phyloP scores from a whole-genome alignment of 164 flowering plant genomes.

The Nymphaea thermarum region DNA sequence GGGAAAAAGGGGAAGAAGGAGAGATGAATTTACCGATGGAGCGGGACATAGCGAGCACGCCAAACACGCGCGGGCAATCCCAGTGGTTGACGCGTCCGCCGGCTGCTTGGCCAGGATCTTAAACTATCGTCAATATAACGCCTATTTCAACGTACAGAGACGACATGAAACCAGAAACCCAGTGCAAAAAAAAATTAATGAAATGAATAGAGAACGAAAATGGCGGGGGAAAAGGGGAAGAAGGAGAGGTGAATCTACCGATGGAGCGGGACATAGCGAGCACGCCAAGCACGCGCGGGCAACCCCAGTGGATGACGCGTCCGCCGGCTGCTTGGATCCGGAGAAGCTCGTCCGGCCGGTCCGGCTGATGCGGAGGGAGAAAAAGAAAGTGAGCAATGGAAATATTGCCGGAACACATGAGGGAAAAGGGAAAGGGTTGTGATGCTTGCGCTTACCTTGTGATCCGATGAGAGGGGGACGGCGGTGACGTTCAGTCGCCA shows the following conservation, averaged over 20 bases:
- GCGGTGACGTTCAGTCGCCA: constrained; percentile 64
- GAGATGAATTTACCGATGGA: constrained; percentile 35
- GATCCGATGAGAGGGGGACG: constrained; percentile 53
- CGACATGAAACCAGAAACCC: too few relatives aligned
- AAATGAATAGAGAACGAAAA: neutral
- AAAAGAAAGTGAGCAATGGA: neutral
- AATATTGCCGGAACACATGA: neutral
- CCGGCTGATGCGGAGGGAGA: constrained; percentile 37
- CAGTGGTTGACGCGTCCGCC: constrained; percentile 75
- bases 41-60: constrained; percentile 74
- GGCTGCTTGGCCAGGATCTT: constrained; percentile 37
- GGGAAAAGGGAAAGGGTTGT: neutral
- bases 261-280: constrained; percentile 79
- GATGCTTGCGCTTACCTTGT: too few relatives aligned
- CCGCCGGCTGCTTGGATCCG: constrained; percentile 19
- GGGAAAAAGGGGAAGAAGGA: neutral
- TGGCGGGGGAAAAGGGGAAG: too few relatives aligned
- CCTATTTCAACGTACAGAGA: too few relatives aligned
- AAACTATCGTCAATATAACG: too few relatives aligned
- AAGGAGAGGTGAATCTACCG: constrained; percentile 17
- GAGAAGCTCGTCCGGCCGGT: constrained; percentile 61
- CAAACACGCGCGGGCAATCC: constrained; percentile 72
- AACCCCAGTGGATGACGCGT: constrained; percentile 69
- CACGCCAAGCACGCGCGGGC: constrained; percentile 64
- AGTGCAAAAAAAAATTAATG: neutral